Conservation (phyloP, 1,139 yeast genomes). For the Candida mesenterica region DNA sequence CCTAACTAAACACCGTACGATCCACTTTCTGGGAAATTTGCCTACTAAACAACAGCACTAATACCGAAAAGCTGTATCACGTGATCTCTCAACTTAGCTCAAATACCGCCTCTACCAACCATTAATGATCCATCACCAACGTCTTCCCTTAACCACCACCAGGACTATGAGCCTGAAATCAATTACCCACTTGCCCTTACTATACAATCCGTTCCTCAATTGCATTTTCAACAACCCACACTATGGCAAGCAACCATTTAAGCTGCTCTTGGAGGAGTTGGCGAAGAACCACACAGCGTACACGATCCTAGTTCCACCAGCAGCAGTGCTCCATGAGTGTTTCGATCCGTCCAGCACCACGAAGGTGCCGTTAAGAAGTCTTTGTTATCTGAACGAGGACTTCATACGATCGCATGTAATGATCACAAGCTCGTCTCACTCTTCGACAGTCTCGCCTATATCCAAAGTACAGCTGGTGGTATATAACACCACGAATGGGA, state of each 20-base stretch:
- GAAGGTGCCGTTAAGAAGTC: constrained; percentile 45
- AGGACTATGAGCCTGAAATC: constrained; percentile 1
- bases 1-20: too few relatives aligned
- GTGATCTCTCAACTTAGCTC: neutral
- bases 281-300: constrained; percentile 44
- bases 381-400: constrained; percentile 59
- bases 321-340: constrained; percentile 48
- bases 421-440: constrained; percentile 31
- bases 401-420: constrained; percentile 72
- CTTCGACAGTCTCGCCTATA: constrained; percentile 38
- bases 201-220: constrained; percentile 66
- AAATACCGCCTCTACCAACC: too few relatives aligned
- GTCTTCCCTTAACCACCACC: neutral
- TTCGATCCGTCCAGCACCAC: constrained; percentile 47
- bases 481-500: constrained; percentile 59
- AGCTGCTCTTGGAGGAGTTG: constrained; percentile 43
- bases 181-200: constrained; percentile 31
- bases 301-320: constrained; percentile 62
- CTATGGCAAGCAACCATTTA: constrained; percentile 50
- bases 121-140: too few relatives aligned
- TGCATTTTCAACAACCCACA: constrained; percentile 66
- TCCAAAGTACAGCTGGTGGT: constrained; percentile 44
- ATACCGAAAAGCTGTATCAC: too few relatives aligned
- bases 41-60: too few relatives aligned
- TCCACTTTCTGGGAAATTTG: too few relatives aligned